phyloP scores from a whole-genome alignment of 2,329 filamentous ascomycete genomes.

The Xylaria polymorpha region DNA sequence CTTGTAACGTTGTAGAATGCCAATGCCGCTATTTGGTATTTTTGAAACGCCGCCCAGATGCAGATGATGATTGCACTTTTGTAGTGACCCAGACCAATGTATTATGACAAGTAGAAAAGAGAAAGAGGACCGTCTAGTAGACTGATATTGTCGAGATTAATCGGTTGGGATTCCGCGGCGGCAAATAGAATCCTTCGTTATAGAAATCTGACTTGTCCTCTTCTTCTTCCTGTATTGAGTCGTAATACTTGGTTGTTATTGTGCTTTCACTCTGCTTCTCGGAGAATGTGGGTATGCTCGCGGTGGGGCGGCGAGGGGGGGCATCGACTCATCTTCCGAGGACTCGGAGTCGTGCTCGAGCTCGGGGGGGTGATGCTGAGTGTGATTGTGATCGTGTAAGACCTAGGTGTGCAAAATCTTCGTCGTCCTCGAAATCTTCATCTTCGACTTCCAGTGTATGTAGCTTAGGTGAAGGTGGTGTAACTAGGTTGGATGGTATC shows the following conservation, averaged over 20 bases:
- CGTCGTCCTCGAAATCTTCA: conserved; percentile 57
- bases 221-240: conserved; percentile 55
- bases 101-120: conserved; percentile 47
- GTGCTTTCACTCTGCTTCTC: conserved; percentile 64
- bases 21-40: conserved; percentile 51
- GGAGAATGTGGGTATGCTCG: conserved; percentile 68
- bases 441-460: conserved; percentile 54
- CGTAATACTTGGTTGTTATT: conserved; percentile 50
- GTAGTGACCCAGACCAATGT: conserved; percentile 39
- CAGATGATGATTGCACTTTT: conserved; percentile 49
- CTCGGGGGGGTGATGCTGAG: conserved; percentile 74
- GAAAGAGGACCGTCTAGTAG: conserved; percentile 59
- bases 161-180: conserved; percentile 62
- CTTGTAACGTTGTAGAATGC: conserved; percentile 48
- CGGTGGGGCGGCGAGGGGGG: conserved; percentile 73
- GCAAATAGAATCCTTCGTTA: conserved; percentile 66
- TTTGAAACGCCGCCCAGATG: conserved; percentile 54
- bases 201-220: conserved; percentile 57
- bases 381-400: conserved; percentile 77
- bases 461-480: conserved; percentile 50
- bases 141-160: conserved; percentile 67
- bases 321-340: conserved; percentile 79
- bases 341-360: conserved; percentile 76
- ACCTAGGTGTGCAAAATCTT: conserved; percentile 73
- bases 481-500: conserved; percentile 54